Evolutionary conservation across 2,329 filamentous ascomycete species (phyloP), one percentile per base, ranked within the genome.

Genomic region (Drechslerella dactyloides): DNA sequence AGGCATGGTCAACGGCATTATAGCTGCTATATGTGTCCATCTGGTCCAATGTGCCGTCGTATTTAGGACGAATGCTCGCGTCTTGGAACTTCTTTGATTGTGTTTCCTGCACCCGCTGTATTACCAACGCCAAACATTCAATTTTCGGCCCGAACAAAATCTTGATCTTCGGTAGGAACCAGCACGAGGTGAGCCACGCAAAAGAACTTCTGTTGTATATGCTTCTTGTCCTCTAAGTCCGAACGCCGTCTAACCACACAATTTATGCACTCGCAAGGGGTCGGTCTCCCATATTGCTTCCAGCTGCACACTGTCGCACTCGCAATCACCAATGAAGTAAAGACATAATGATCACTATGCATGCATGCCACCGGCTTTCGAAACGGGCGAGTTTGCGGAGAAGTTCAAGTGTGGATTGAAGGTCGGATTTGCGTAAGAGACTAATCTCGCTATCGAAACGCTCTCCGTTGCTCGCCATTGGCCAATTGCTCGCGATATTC

Each of bases 211-310:
- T 46, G 40, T 17, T 50, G 42, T 44, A 40, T 54, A 46, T 64
- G 54, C 54, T 54, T 35, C 37, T 58, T 54, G 59, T 60, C 24
- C 42, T 48, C 60, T 70, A 70, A 59, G 53, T 70, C 66, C 66
- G 59, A 40, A 55, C 37, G 27, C 53, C 58, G 53, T 59, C 40
- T 33, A 58, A 35, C 11, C 58, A 48, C 17, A 42, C 17, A 63
- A 54, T 63, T 62, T 56, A 72, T 72, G 68, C 68, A 65, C 60
- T 60, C 51, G 57, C 68, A 72, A 64, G 60, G 68, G 68, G 55
- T 40, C 52, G 21, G 55, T 64, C 63, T 50, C n/a, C 66, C 11
- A n/a, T 30, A 24, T n/a, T 35, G 50, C 30, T 30, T 30, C 21
- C 30, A n/a, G n/a, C 21, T n/a, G 30, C 13, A 33, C 60, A 65